Base-by-base conservation (phyloP, 495 filamentous ascomycete genomes). In the Pseudomonodictys pantanalensis region DNA sequence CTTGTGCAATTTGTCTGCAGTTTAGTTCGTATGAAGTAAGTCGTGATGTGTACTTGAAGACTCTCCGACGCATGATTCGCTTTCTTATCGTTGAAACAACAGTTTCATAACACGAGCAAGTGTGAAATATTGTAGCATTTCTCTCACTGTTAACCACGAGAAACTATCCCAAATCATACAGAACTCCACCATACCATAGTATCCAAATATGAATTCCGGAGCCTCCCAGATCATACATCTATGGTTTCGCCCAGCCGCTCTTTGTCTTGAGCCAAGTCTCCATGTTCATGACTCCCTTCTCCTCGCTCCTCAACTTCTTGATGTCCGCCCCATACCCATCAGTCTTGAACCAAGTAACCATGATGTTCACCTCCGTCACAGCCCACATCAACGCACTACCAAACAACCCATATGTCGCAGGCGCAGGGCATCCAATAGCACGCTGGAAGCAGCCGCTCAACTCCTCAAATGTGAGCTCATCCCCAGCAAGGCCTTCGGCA, bases 331-430 rank as follows among this genome's bases (percentile, higher is more conserved):
- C 76, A 61, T 79, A 89, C 0, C 85, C 86, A 44, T 79, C 75
- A 41, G 79, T 76, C 63, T 79, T 72, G 53, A 90, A 88, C 76
- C 79, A 90, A 30, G 67, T 65, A 56, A 88, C 83, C 85, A 90
- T 90, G 1, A 56, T 57, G 0, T 77, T 77, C 17, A 87, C 23
- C 7, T 90, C 82, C 51, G 69, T 75, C 3, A 85, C 66, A 43
- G 69, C 57, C 68, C 71, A 76, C 73, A 82, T 63, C 51, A 74
- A 43, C 22, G 39, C 52, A 26, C 25, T 58, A 1, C 60, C 69
- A n/a, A 74, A 47, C 60, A 72, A 58, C 43, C 65, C 54, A 52
- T 60, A 72, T 2, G 68, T 71, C 1, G 44, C 54, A 15, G 83
- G 82, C 25, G 85, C 50, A 39, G 73, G 56, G 44, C 70, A 62